phyloP scores from a whole-genome alignment of 768 basidiomycete genomes.

The Infundibulicybe gibba region DNA sequence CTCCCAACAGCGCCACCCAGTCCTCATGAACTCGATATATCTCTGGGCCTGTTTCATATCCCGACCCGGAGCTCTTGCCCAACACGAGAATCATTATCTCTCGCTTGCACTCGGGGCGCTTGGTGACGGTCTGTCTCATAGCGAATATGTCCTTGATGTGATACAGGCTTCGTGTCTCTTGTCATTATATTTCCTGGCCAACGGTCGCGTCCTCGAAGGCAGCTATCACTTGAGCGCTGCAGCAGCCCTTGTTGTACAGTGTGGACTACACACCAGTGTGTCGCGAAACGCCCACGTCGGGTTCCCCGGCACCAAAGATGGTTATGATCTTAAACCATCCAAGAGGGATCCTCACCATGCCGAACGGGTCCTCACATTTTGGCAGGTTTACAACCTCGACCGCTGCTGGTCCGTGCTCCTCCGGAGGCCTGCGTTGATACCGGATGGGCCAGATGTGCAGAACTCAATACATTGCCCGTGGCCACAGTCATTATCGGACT shows the following conservation, averaged over 20 bases:
- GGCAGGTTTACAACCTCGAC: constrained; percentile 82
- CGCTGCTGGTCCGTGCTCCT: constrained; percentile 78
- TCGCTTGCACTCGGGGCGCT: constrained; percentile 58
- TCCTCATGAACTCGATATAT: constrained; percentile 76
- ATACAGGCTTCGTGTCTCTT: constrained; percentile 76
- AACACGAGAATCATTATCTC: constrained; percentile 74
- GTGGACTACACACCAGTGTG: constrained; percentile 55
- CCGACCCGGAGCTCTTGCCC: constrained; percentile 62
- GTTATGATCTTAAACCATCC: constrained; percentile 51
- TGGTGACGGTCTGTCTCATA: constrained; percentile 56
- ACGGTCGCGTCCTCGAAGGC: constrained; percentile 75
- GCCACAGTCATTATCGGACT: constrained; percentile 72
- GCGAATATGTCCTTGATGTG: constrained; percentile 58
- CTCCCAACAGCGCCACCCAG: constrained; percentile 66
- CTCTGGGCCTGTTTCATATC: constrained; percentile 84
- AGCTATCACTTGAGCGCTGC: constrained; percentile 76
- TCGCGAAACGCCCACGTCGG: constrained; percentile 17
- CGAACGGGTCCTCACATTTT: constrained; percentile 73
- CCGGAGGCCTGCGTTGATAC: constrained; percentile 61
- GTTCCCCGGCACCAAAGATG: constrained; percentile 15
- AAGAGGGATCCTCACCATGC: constrained; percentile 61
- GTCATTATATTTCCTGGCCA: constrained; percentile 72
- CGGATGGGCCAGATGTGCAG: constrained; percentile 55
- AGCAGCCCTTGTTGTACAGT: constrained; percentile 69
- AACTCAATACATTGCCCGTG: constrained; percentile 70